phyloP scores from a whole-genome alignment of 2,329 filamentous ascomycete species.

The Hortaea werneckii region DNA sequence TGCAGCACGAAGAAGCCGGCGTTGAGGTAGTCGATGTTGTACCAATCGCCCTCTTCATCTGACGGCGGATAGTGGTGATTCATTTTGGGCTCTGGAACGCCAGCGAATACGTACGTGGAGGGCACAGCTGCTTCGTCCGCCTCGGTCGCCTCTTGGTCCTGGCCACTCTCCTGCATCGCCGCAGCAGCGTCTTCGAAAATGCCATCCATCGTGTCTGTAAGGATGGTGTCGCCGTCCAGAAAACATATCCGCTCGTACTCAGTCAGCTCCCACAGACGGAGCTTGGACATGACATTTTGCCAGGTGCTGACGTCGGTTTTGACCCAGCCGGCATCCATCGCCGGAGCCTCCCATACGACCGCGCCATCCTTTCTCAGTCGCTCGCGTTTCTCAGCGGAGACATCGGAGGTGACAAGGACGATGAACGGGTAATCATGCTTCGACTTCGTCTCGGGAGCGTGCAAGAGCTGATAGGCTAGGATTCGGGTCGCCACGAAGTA shows the following conservation, averaged over 20 bases:
- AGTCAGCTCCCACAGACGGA: constrained; percentile 29
- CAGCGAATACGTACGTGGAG: constrained; percentile 24
- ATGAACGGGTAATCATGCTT: constrained; percentile 19
- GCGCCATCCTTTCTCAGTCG: constrained; percentile 21
- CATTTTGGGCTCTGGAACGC: constrained; percentile 24
- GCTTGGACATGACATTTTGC: constrained; percentile 29
- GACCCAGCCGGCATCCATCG: constrained; percentile 9
- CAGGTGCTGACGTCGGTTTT: constrained; percentile 13
- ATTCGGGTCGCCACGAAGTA: constrained; percentile 23
- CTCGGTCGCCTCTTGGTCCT: constrained; percentile 5
- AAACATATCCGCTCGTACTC: constrained; percentile 28
- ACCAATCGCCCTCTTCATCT: constrained; percentile 18
- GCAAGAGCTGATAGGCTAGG: constrained; percentile 23
- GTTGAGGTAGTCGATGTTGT: constrained; percentile 24
- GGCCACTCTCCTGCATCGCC: constrained; percentile 9
- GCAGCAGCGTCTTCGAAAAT: constrained; percentile 26
- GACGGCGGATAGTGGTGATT: constrained; percentile 27
- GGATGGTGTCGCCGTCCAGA: constrained; percentile 27
- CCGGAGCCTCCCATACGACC: constrained; percentile 12
- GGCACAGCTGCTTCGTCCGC: constrained; percentile 21
- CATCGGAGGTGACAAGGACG: constrained; percentile 20
- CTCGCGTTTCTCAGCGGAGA: constrained; percentile 16
- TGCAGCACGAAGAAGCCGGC: constrained; percentile 30
- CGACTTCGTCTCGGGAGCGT: constrained; percentile 20
- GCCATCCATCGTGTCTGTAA: constrained; percentile 20